Evolutionary conservation across 352 stramenopile genomes (phyloP).

Genomic region (Globisporangium spinosum): DNA sequence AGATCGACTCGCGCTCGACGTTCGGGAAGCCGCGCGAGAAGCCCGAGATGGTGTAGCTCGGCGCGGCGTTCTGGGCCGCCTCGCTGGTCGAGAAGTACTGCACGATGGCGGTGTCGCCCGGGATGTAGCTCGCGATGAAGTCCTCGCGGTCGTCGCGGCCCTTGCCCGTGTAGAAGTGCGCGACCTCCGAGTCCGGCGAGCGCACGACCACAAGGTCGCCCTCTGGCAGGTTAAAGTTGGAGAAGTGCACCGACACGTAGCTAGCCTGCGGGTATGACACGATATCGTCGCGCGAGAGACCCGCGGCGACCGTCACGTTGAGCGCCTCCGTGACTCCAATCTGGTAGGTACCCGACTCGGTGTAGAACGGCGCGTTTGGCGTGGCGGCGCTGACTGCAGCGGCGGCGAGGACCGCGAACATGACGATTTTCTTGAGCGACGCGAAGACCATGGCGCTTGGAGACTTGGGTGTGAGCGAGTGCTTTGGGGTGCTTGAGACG

Average conservation of each 20-base stretch:
- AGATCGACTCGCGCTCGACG: conserved; percentile 37
- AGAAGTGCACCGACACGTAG: conserved; percentile 58
- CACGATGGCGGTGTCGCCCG: conserved; percentile 37
- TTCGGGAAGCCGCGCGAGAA: conserved; percentile 40
- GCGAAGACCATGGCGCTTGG: not conserved
- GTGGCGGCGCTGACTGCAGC: not conserved
- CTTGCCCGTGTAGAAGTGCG: conserved; percentile 34
- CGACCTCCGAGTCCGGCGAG: conserved; percentile 25
- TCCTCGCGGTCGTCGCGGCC: conserved; percentile 29
- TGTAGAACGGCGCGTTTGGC: not conserved
- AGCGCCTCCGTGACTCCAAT: conserved; percentile 34
- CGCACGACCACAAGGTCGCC: conserved; percentile 48
- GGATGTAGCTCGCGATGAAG: conserved; percentile 48
- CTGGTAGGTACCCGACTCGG: conserved; percentile 6
- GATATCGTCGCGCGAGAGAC: conserved; percentile 27
- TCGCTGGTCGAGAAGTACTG: conserved; percentile 35
- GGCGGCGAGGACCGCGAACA: not conserved
- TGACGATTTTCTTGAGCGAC: not conserved
- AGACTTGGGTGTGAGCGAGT: not conserved
- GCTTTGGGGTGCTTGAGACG: not conserved
- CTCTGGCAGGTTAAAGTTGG: conserved; percentile 44
- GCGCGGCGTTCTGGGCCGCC: conserved; percentile 2
- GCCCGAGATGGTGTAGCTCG: conserved; percentile 33
- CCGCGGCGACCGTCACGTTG: conserved; percentile 25
- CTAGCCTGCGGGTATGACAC: conserved; percentile 43